Evolutionary conservation across 2,329 filamentous ascomycete species (phyloP), one percentile per base, ranked within the genome.

Genomic region (Sclerotinia subarctica): DNA sequence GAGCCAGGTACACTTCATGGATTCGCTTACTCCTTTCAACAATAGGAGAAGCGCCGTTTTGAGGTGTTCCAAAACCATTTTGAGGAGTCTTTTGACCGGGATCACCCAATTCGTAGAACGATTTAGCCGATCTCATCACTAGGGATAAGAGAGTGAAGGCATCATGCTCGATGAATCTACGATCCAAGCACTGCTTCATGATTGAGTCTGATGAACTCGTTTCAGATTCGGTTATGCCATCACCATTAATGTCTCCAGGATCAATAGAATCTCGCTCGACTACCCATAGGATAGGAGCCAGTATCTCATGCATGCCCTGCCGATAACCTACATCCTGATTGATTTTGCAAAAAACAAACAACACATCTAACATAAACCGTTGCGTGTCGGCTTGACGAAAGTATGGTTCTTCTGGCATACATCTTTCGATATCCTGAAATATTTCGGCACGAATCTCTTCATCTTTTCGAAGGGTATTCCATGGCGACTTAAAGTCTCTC

Each of bases 251-350:
- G 21, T 59, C 68, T 8, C 44, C 49, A 35, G 56, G 54, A 35
- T 91, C 84, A 63, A 97, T 82, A 8, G 94, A 90, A 80, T 99
- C 95, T 73, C 89, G 84, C 73, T 94, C 88, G 7, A 98, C 81
- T 2, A 93, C 91, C 84, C 93, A 93, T 8, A 97, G 82, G 49
- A 99, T 88, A 0, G 95, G 94, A 0, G 95, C 95, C 19, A 98
- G 83, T 54, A 99, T 82, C 79, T 99, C 95, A 77, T 99, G 95
- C 94, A 99, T 99, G 15, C 95, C 95, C 80, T 99, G 95, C n/a
- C 95, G 88, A 77, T 99, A 99, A 24, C 88, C 93, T 66, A 93
- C 85, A 73, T 90, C 88, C 1, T 92, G 92, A 76, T 98, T 92
- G 65, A 96, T 85, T 79, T 97, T 98, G 81, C 93, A 95, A 80